These are phyloP conservation scores for Sclerotinia glacialis DNA, from an alignment of 2,329 filamentous ascomycete species.

Conservation along the genomic window DNA sequence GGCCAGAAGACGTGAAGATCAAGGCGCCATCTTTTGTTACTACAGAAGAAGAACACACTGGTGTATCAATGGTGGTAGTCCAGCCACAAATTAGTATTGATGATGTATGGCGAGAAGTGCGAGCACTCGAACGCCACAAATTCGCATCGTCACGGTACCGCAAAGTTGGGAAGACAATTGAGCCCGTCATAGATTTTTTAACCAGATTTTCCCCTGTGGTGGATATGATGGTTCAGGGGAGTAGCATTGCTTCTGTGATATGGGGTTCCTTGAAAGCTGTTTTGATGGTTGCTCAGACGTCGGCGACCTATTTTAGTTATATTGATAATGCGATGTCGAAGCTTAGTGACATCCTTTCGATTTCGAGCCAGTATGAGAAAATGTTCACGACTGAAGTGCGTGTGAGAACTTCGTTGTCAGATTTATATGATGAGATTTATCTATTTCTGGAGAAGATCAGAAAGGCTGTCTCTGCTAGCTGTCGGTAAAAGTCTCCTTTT, in stretches of 20 bases:
- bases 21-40: neutral
- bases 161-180: slow-evolving; percentile 18
- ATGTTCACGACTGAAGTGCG: slow-evolving; percentile 19
- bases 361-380: slow-evolving; percentile 16
- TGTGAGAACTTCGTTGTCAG: slow-evolving; percentile 1
- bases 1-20: slow-evolving; percentile 6
- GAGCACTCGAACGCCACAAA: slow-evolving; percentile 17
- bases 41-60: neutral
- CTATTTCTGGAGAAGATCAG: slow-evolving; percentile 16
- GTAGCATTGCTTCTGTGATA: slow-evolving; percentile 10
- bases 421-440: slow-evolving; percentile 21
- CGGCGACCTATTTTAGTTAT: slow-evolving; percentile 15
- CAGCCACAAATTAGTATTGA: slow-evolving; percentile 14
- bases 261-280: slow-evolving; percentile 20
- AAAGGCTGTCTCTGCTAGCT: slow-evolving; percentile 9
- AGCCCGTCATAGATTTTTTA: slow-evolving; percentile 18
- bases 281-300: slow-evolving; percentile 22
- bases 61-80: neutral
- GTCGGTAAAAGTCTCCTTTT: neutral
- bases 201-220: slow-evolving; percentile 14
- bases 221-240: slow-evolving; percentile 22
- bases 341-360: slow-evolving; percentile 16
- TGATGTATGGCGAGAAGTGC: slow-evolving; percentile 21
- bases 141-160: slow-evolving; percentile 18
- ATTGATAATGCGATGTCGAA: slow-evolving; percentile 17